Evolutionary conservation across 2,329 filamentous ascomycete genomes (phyloP).

Genomic region (Emmonsiellopsis sp.): DNA sequence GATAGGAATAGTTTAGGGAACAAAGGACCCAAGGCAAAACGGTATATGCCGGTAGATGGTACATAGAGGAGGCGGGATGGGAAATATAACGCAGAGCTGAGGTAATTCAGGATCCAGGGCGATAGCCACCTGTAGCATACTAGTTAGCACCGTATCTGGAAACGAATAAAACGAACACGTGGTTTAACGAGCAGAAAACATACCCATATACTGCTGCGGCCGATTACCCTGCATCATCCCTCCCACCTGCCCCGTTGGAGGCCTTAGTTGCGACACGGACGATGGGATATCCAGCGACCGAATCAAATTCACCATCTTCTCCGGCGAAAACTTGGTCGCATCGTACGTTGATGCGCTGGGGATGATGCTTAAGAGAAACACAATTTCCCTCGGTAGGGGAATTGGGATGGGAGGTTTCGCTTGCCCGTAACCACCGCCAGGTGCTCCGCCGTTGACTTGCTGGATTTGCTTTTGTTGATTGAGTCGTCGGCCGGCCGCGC

Average conservation of each 20-base stretch:
- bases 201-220: slow-evolving; percentile 25
- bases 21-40: not conserved
- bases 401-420: slow-evolving; percentile 47
- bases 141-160: not conserved
- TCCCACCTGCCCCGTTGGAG: slow-evolving; percentile 22
- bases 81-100: not conserved
- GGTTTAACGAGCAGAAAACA: slow-evolving; percentile 5
- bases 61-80: not conserved
- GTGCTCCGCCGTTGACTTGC: slow-evolving; percentile 19
- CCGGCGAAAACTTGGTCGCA: slow-evolving; percentile 58
- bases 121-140: slow-evolving; percentile 5
- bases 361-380: slow-evolving; percentile 59
- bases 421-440: slow-evolving; percentile 14
- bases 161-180: not conserved
- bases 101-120: slow-evolving; percentile 2
- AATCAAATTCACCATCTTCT: slow-evolving; percentile 64
- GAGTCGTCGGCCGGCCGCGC: slow-evolving; percentile 72
- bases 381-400: slow-evolving; percentile 61
- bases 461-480: slow-evolving; percentile 57
- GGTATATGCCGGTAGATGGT: too few species aligned
- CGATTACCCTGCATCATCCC: slow-evolving; percentile 19
- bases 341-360: slow-evolving; percentile 65
- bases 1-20: not conserved
- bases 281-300: slow-evolving; percentile 58
- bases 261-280: slow-evolving; percentile 28